phyloP scores from a whole-genome alignment of 345 rosid genomes.

The Citrus unshiu region DNA sequence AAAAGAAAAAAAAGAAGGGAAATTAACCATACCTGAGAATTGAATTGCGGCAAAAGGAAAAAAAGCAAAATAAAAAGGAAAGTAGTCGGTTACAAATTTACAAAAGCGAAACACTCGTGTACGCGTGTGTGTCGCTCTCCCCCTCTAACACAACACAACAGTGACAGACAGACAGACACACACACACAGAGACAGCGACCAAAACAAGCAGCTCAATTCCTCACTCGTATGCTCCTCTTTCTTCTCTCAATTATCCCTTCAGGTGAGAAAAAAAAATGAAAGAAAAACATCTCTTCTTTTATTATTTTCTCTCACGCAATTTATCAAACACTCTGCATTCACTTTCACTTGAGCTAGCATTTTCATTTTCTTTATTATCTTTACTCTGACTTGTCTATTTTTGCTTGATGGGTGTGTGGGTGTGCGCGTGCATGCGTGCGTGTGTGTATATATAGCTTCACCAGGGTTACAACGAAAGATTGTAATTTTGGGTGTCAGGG shows the following conservation, averaged over 20 bases:
- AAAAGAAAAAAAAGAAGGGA: no score
- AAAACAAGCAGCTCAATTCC: not conserved
- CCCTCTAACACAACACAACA: not conserved
- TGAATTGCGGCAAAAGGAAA: no score
- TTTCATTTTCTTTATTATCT: not conserved
- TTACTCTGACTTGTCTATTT: not conserved
- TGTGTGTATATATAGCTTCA: not conserved
- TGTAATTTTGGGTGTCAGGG: not conserved
- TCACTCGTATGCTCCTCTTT: not conserved
- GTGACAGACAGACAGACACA: not conserved
- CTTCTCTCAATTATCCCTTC: not conserved
- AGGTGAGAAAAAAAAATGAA: not conserved
- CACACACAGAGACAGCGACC: no score
- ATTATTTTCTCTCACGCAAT: not conserved
- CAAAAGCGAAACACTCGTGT: no score
- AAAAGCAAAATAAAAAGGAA: no score
- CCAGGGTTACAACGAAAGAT: not conserved
- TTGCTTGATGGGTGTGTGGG: not conserved
- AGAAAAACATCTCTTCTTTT: not conserved
- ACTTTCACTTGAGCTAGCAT: not conserved
- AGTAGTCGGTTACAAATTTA: no score
- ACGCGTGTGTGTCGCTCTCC: not conserved
- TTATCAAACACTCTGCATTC: not conserved
- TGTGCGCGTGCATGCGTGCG: no score
- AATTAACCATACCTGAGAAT: no score